Evolutionary conservation across 2,329 filamentous ascomycete genomes (phyloP).

Genomic region (Alternaria sp.): DNA sequence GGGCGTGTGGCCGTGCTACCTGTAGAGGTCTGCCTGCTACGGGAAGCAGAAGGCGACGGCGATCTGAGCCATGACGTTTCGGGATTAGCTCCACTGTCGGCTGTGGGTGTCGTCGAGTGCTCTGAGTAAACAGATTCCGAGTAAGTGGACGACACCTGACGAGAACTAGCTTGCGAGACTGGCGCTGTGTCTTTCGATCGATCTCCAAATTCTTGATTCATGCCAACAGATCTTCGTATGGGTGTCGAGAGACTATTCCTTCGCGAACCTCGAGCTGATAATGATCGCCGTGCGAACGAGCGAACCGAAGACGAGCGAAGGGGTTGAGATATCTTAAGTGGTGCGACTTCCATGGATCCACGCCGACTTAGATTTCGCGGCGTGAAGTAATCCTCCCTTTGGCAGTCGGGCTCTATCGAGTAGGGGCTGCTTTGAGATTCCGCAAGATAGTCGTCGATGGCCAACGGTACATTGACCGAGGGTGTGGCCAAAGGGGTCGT

Average conservation of each 20-base stretch:
- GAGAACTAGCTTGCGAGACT: conserved; percentile 3
- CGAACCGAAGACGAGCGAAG: conserved; percentile 49
- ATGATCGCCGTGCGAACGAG: conserved; percentile 41
- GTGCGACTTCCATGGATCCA: conserved; percentile 42
- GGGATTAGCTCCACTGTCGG: conserved; percentile 24
- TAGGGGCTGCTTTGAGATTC: conserved; percentile 15
- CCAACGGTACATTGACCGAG: conserved; percentile 24
- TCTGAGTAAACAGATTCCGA: conserved; percentile 14
- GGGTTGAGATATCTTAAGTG: conserved; percentile 36
- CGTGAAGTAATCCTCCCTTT: conserved; percentile 53
- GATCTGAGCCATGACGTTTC: conserved; percentile 34
- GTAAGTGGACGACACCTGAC: background rate
- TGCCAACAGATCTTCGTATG: conserved; percentile 45
- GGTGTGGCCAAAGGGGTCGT: conserved; percentile 22
- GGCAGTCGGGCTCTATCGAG: conserved; percentile 58
- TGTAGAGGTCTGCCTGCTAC: conserved; percentile 20
- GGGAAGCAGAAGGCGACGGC: conserved; percentile 22
- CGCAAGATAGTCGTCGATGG: conserved; percentile 25
- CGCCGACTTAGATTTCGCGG: conserved; percentile 34
- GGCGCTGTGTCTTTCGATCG: conserved; percentile 39
- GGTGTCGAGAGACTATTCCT: conserved; percentile 41
- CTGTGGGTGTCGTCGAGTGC: conserved; percentile 23
- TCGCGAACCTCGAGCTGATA: conserved; percentile 38
- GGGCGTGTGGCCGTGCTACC: conserved; percentile 21
- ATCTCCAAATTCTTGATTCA: conserved; percentile 52